Conservation (phyloP, 192 early-diverging fungal genomes). For the Gonapodya prolifera region DNA sequence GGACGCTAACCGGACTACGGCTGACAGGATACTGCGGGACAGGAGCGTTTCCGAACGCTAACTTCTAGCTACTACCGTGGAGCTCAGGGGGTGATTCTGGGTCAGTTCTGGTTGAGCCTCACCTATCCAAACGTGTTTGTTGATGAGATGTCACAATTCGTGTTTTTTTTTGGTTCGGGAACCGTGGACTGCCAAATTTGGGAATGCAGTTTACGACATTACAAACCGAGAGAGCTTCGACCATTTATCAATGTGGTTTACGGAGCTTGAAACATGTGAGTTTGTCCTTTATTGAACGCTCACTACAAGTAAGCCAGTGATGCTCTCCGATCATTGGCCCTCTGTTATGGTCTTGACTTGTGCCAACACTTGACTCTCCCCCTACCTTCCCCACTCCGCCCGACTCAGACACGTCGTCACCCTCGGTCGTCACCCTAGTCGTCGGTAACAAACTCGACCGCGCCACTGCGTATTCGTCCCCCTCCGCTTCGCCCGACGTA, state of each 20-base stretch:
- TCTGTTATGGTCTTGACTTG: too few relatives aligned
- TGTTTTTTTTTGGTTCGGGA: not conserved
- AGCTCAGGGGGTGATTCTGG: constrained; percentile 93
- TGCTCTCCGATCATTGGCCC: too few relatives aligned
- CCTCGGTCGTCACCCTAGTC: constrained; percentile 91
- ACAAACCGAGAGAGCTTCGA: constrained; percentile 87
- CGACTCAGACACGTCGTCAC: constrained; percentile 53
- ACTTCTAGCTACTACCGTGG: constrained; percentile 97
- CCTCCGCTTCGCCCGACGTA: constrained; percentile 31
- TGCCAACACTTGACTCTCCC: not conserved
- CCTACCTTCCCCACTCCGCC: not conserved
- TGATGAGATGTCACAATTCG: not conserved
- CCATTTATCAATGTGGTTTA: constrained; percentile 87
- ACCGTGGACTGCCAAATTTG: not conserved
- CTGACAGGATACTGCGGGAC: constrained; percentile 93
- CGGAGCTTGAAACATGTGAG: constrained; percentile 72
- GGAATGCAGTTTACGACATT: constrained; percentile 81
- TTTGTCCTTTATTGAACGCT: not conserved
- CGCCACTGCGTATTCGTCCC: constrained; percentile 21
- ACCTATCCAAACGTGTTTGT: too few relatives aligned
- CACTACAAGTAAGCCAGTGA: too few relatives aligned
- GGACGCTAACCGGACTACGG: too few relatives aligned
- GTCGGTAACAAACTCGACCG: constrained; percentile 95
- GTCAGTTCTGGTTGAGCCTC: constrained; percentile 26
- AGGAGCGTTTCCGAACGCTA: constrained; percentile 94